A percentile compares a stretch with the other conserved stretches of the same genome.
Evolutionary conservation across 2,329 filamentous ascomycete genomes (phyloP).

Genomic region (Neoarthrinium moseri): DNA sequence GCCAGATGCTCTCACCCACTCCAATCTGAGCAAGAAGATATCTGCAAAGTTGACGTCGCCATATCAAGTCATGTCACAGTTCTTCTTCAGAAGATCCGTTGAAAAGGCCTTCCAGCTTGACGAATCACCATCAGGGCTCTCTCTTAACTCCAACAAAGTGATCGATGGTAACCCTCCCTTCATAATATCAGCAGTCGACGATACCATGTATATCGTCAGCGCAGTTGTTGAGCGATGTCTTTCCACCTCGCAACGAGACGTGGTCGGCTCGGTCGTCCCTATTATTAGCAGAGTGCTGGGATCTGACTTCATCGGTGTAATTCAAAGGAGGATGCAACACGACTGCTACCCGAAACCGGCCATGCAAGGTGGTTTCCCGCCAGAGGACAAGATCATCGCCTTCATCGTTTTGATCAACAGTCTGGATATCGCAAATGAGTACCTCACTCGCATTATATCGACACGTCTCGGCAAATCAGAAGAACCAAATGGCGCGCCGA

Average conservation of each 20-base stretch:
- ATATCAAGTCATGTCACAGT: constrained; percentile 90
- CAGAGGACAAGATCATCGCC: constrained; percentile 82
- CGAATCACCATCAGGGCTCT: constrained; percentile 78
- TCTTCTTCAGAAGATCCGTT: constrained; percentile 94
- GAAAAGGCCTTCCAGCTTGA: constrained; percentile 98
- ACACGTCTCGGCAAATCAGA: constrained; percentile 55
- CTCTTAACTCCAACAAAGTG: constrained; percentile 69
- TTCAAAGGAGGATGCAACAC: constrained; percentile 95
- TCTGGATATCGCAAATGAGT: constrained; percentile 88
- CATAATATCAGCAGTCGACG: constrained; percentile 93
- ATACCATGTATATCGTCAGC: constrained; percentile 99
- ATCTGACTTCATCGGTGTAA: constrained; percentile 92
- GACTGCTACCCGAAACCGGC: constrained; percentile 84
- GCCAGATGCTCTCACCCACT: constrained; percentile 74
- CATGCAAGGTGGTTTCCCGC: constrained; percentile 77
- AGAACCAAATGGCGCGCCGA: constrained; percentile 30
- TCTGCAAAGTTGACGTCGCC: constrained; percentile 70
- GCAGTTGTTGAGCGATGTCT: constrained; percentile 84
- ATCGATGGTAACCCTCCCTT: constrained; percentile 80
- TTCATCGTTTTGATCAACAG: constrained; percentile 96
- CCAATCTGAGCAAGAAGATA: constrained; percentile 78
- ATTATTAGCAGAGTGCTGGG: constrained; percentile 78
- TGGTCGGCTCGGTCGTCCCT: constrained; percentile 76
- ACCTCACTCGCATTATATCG: constrained; percentile 81
- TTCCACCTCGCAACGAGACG: constrained; percentile 77